phyloP scores from a whole-genome alignment of 805 yeast species.

The Lipomyces yamadae region DNA sequence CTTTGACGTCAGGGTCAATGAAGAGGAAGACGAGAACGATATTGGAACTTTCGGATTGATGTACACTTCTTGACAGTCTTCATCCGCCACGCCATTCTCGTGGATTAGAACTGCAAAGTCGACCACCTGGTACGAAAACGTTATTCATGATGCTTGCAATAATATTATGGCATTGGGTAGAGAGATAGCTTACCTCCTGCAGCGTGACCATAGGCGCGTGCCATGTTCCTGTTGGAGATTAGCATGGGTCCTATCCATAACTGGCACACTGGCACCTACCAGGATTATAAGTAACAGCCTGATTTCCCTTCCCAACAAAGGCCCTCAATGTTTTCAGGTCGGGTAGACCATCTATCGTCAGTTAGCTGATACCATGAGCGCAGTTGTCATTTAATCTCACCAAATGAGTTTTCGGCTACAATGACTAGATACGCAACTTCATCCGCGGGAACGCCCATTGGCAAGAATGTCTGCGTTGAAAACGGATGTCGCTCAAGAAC shows the following conservation, averaged over 20 bases:
- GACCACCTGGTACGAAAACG: conserved; percentile 43
- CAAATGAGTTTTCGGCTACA: conserved; percentile 63
- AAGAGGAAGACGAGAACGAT: conserved; percentile 37
- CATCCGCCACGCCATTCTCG: conserved; percentile 78
- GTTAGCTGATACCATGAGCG: not conserved
- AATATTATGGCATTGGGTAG: no score
- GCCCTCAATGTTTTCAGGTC: conserved; percentile 66
- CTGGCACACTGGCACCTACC: conserved; percentile 15
- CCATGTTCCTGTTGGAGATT: conserved; percentile 63
- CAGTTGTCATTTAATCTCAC: conserved; percentile 11
- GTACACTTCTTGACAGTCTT: conserved; percentile 81
- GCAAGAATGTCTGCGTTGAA: conserved; percentile 87
- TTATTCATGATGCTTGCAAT: not conserved
- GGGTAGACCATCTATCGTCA: conserved; percentile 57
- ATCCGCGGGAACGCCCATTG: conserved; percentile 69
- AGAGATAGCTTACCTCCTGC: conserved; percentile 52
- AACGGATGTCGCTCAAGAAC: conserved; percentile 91
- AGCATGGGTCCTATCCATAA: not conserved
- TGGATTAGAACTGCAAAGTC: conserved; percentile 90
- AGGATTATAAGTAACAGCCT: conserved; percentile 67
- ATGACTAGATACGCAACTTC: conserved; percentile 73
- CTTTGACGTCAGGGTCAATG: not conserved
- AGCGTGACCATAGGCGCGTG: conserved; percentile 96
- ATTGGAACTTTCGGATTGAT: conserved; percentile 61
- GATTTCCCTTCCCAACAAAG: conserved; percentile 78